Evolutionary conservation across 305 asterid species (phyloP).

Genomic region (Fraxinus dipetala): DNA sequence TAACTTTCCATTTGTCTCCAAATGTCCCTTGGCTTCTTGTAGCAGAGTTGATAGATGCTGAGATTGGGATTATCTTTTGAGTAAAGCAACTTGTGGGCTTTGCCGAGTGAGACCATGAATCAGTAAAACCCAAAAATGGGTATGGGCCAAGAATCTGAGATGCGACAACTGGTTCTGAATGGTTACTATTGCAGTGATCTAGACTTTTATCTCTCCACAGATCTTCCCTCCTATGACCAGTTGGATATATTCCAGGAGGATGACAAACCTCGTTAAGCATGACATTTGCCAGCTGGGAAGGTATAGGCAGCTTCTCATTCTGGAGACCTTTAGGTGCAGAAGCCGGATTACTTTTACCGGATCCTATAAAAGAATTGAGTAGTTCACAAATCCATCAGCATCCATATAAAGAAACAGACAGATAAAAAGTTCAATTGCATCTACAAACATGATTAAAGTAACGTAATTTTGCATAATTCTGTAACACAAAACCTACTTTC

Average conservation of each 20-base stretch:
- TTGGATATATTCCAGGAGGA: slow-evolving; percentile 33
- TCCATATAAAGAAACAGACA: not conserved
- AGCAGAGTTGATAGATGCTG: slow-evolving; percentile 42
- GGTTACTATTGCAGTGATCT: slow-evolving; percentile 32
- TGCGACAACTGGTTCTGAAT: slow-evolving; percentile 40
- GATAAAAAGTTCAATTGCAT: not conserved
- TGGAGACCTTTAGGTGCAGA: slow-evolving; percentile 39
- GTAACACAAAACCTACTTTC: not conserved
- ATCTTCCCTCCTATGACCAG: slow-evolving; percentile 39
- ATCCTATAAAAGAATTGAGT: slow-evolving; percentile 43
- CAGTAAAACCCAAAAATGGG: slow-evolving; percentile 40
- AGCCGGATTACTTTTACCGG: slow-evolving; percentile 35
- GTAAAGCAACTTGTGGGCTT: slow-evolving; percentile 48
- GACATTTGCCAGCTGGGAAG: slow-evolving; percentile 36
- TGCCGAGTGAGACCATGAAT: slow-evolving; percentile 53
- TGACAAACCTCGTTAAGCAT: slow-evolving; percentile 36
- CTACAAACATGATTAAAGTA: not conserved
- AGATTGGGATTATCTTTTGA: slow-evolving; percentile 45
- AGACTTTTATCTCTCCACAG: slow-evolving; percentile 41
- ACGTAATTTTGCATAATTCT: not conserved
- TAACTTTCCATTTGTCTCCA: slow-evolving; percentile 47
- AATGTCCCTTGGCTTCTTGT: slow-evolving; percentile 32
- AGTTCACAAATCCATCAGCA: not conserved
- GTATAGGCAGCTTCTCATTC: slow-evolving; percentile 41
- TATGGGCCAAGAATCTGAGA: slow-evolving; percentile 41